phyloP scores from a whole-genome alignment of 2,329 filamentous ascomycete genomes.

The Lomentospora prolificans region DNA sequence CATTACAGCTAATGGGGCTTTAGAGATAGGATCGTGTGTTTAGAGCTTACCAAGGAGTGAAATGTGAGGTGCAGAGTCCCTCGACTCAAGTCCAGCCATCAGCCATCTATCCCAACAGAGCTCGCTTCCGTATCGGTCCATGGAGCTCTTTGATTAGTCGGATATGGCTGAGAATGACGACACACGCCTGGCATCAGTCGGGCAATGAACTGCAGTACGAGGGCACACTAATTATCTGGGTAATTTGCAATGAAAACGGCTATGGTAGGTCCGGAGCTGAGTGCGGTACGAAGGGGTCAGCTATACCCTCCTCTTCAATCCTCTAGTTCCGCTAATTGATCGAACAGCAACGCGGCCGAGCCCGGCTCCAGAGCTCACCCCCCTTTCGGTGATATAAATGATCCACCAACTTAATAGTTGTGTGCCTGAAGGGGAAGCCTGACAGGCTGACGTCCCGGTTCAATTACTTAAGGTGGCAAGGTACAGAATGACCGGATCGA shows the following conservation, averaged over 20 bases:
- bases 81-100: not conserved
- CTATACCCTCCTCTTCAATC: not conserved
- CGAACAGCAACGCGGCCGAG: not conserved
- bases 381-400: not conserved
- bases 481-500: not conserved
- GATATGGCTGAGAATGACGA: not conserved
- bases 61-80: too few relatives aligned
- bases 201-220: not conserved
- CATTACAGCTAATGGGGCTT: too few relatives aligned
- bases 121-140: too few relatives aligned
- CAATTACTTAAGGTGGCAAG: not conserved
- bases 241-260: not conserved
- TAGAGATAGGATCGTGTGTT: too few relatives aligned
- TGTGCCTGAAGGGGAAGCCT: not conserved
- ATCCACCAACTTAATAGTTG: not conserved
- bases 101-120: too few relatives aligned
- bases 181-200: not conserved
- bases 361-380: not conserved
- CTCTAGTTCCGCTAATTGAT: not conserved
- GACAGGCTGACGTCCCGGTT: not conserved
- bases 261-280: not conserved
- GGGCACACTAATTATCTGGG: not conserved
- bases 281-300: not conserved
- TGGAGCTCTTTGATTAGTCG: not conserved
- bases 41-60: too few relatives aligned